phyloP scores from a whole-genome alignment of 768 basidiomycete genomes.

The Trametes sanguinea region DNA sequence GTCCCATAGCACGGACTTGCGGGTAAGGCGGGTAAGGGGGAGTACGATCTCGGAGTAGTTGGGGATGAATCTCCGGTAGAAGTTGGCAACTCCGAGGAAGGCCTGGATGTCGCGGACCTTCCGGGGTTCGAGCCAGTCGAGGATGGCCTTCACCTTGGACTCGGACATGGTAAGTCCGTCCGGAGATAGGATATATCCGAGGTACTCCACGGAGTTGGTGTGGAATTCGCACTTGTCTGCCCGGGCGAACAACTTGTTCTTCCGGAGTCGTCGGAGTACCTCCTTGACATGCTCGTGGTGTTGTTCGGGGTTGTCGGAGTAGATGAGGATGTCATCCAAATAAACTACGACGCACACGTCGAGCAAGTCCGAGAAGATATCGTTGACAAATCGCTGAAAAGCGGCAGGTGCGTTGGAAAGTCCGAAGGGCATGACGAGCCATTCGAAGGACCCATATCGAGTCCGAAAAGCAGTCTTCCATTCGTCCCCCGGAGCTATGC shows the following conservation, averaged over 20 bases:
- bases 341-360: conserved; percentile 17
- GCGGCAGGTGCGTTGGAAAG: too few relatives aligned
- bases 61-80: conserved; percentile 33
- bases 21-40: conserved; percentile 34
- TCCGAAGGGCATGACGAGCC: too few relatives aligned
- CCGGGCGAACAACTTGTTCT: conserved; percentile 33
- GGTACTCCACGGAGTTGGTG: conserved; percentile 39
- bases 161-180: conserved; percentile 39
- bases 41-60: conserved; percentile 37
- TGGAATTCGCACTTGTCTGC: conserved; percentile 41
- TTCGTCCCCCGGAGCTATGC: too few relatives aligned
- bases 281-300: conserved; percentile 22
- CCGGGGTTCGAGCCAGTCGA: conserved; percentile 32
- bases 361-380: conserved; percentile 19
- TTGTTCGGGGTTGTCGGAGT: conserved; percentile 17
- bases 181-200: conserved; percentile 30
- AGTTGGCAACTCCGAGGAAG: conserved; percentile 37
- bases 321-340: conserved; percentile 23
- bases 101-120: conserved; percentile 35
- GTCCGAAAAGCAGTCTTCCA: too few relatives aligned
- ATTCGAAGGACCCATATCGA: too few relatives aligned
- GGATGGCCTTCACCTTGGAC: conserved; percentile 40
- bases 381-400: too few relatives aligned
- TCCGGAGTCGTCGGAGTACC: conserved; percentile 32
- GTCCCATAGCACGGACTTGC: conserved; percentile 28